Evolutionary conservation across 2,329 filamentous ascomycete genomes (phyloP), one percentile per base, ranked within the genome.

Genomic region (Xylaria polymorpha): DNA sequence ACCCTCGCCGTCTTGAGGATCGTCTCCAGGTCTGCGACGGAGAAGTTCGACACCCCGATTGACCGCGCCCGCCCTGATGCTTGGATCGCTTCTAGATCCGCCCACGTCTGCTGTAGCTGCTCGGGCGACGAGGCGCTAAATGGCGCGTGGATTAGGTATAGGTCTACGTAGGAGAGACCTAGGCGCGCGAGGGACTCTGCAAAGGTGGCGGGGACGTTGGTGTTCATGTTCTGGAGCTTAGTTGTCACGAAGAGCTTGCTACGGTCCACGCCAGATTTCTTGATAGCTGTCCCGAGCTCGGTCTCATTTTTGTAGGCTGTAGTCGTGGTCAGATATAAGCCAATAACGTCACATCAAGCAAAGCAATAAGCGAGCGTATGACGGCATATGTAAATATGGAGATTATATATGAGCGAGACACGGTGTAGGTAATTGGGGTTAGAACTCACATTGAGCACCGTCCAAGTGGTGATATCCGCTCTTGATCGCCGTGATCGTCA

Each of bases 11-110:
- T 88, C 77, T 85, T 78, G 1, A 91, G 81, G 50, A 90, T 77
- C 2, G 81, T 76, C 77, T 90, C 85, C 22, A 91, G 79, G 72
- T 91, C 82, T 51, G 81, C 76, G 73, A 85, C 81, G 39, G 87
- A 75, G 76, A 92, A 95, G 82, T 95, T 96, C 75, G 90, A 93
- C 15, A 96, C 90, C 61, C 93, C 93, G 73, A 96, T 94, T 65
- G 90, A 88, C 72, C 84, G 86, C 58, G 88, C 89, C 69, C 87
- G 87, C 71, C 91, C 91, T 1, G 87, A 86, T 53, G 86, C 86
- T 77, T 90, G 85, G 84, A 94, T 89, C 37, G 87, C 87, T 76
- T 92, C 88, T 73, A 90, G 77, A 64, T 88, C 84, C 48, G 85
- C 84, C 89, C 89, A 91, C 67, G 83, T 83, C 53, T 79, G 72